Percentiles rank a stretch among this genome's conserved stretches.
Conservation (phyloP, 371 early-diverging fungal genomes). For the Fennellomyces sp. region DNA sequence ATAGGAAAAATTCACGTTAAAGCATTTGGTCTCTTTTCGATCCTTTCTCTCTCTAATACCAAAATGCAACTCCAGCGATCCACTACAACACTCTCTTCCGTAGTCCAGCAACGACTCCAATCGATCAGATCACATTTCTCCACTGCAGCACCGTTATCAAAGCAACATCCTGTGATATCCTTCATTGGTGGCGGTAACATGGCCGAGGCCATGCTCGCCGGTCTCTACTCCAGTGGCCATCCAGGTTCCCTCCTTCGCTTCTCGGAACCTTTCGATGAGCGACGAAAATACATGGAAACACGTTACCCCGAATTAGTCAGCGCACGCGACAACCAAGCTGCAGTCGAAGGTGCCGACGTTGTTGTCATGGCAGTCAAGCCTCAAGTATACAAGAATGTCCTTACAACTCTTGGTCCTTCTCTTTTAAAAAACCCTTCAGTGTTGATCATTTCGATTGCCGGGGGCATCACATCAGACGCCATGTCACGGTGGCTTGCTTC, state of each 20-base stretch:
- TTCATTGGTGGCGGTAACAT: slow-evolving; percentile 96
- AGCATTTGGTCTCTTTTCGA: neutral
- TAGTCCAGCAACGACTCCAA: neutral
- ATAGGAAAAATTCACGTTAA: neutral
- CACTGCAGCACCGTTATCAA: neutral
- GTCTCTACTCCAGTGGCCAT: slow-evolving; percentile 75
- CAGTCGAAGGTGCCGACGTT: slow-evolving; percentile 65
- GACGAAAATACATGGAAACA: slow-evolving; percentile 64
- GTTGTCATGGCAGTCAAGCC: slow-evolving; percentile 92
- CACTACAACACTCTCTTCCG: neutral
- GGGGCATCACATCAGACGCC: slow-evolving; percentile 81
- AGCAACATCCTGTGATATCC: slow-evolving; percentile 45
- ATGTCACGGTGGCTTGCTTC: slow-evolving; percentile 71
- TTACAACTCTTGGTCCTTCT: slow-evolving; percentile 56
- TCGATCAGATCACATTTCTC: neutral
- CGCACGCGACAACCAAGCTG: slow-evolving; percentile 46
- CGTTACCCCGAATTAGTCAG: slow-evolving; percentile 59
- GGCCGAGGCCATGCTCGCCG: slow-evolving; percentile 92
- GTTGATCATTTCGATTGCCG: slow-evolving; percentile 87
- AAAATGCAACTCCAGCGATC: neutral
- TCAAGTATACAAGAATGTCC: slow-evolving; percentile 77
- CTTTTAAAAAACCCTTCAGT: slow-evolving; percentile 23
- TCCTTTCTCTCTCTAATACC: neutral
- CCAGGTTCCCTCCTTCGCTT: slow-evolving; percentile 70
- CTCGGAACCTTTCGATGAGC: slow-evolving; percentile 79